These are phyloP conservation scores for Euryodendron excelsum DNA, from an alignment of 148 eudicot species.

Conservation along the genomic window DNA sequence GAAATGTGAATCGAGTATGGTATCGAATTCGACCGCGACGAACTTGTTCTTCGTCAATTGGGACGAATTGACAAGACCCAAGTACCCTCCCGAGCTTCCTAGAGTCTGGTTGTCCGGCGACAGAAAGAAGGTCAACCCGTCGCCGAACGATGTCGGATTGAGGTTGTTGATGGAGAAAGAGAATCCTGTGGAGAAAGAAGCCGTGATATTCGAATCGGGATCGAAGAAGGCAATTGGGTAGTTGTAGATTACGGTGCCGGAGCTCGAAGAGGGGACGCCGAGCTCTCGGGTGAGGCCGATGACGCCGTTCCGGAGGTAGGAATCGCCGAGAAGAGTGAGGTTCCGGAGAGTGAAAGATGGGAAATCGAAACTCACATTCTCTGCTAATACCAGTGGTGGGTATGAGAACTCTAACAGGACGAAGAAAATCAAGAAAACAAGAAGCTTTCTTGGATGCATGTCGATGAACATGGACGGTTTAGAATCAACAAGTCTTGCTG, in stretches of 20 bases:
- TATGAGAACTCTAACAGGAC: conserved; percentile 6
- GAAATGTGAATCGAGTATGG: conserved; percentile 51
- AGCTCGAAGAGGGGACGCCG: conserved; percentile 63
- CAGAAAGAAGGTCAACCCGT: conserved; percentile 76
- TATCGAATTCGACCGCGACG: conserved; percentile 81
- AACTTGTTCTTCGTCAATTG: conserved; percentile 64
- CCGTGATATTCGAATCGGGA: conserved; percentile 40
- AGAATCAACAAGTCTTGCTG: neutral
- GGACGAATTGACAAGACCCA: conserved; percentile 75
- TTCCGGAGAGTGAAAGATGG: conserved; percentile 50
- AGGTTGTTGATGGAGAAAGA: conserved; percentile 51
- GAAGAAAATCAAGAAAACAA: conserved; percentile 28
- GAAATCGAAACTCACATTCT: conserved; percentile 45
- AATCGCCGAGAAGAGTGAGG: conserved; percentile 75
- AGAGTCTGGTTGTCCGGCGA: conserved; percentile 57
- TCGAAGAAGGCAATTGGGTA: conserved; percentile 57
- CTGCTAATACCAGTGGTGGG: conserved; percentile 18
- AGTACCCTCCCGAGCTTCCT: conserved; percentile 72
- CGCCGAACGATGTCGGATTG: conserved; percentile 64
- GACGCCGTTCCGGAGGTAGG: conserved; percentile 59
- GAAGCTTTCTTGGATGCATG: conserved; percentile 41
- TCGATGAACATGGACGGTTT: neutral
- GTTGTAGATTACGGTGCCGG: conserved; percentile 69
- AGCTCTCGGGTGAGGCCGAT: conserved; percentile 62
- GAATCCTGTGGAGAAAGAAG: conserved; percentile 77